Evolutionary conservation across 2,329 filamentous ascomycete genomes (phyloP).

Genomic region (Lachnellula subtilissima): DNA sequence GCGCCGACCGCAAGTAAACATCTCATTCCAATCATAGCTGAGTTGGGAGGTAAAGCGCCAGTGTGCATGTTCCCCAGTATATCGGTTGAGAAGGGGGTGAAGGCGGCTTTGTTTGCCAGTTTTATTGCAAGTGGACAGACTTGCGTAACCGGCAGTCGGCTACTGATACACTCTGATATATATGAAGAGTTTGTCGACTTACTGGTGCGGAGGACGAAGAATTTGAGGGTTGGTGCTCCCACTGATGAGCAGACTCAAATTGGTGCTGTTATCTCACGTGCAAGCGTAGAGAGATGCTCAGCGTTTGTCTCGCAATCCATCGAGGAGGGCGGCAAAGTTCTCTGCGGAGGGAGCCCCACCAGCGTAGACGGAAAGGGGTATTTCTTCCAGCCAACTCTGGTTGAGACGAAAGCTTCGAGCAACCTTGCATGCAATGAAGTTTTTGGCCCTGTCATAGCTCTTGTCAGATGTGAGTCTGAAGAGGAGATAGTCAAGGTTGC

Average conservation of each 20-base stretch:
- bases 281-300: conserved; percentile 52
- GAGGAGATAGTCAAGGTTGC: conserved; percentile 78
- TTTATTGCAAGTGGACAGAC: conserved; percentile 53
- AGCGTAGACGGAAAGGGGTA: conserved; percentile 50
- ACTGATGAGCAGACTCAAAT: conserved; percentile 55
- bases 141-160: conserved; percentile 50
- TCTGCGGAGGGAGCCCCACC: conserved; percentile 47
- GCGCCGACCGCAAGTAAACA: conserved; percentile 54
- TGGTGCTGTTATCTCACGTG: conserved; percentile 58
- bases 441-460: conserved; percentile 83
- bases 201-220: conserved; percentile 35
- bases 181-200: conserved; percentile 31
- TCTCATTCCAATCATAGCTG: conserved; percentile 65
- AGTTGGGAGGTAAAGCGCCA: conserved; percentile 64
- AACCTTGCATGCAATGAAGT: conserved; percentile 80
- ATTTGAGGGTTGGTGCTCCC: conserved; percentile 47
- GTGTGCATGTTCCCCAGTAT: conserved; percentile 60
- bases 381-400: conserved; percentile 84
- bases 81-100: conserved; percentile 56
- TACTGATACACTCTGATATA: conserved; percentile 46
- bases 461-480: conserved; percentile 83
- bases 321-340: conserved; percentile 35
- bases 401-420: conserved; percentile 79
- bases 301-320: conserved; percentile 29
- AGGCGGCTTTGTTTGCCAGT: conserved; percentile 41